Conservation (phyloP, 2,329 filamentous ascomycete species). For the Bipolaris oryzae region DNA sequence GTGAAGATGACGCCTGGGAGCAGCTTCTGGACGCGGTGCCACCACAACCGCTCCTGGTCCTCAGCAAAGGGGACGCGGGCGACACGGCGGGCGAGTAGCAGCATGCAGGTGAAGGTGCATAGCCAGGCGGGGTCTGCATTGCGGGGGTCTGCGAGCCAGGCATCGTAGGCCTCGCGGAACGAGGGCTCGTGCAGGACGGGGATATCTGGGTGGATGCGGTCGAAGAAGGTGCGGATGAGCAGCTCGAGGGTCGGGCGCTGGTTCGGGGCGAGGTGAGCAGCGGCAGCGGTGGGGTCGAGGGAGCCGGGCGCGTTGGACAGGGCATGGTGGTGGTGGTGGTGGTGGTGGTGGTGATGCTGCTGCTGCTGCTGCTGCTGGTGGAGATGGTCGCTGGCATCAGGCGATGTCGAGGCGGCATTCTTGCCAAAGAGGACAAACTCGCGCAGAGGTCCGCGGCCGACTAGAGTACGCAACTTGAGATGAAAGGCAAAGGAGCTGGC, state of each 20-base stretch:
- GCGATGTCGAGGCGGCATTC: constrained; percentile 43
- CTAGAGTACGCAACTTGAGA: constrained; percentile 49
- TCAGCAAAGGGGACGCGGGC: constrained; percentile 42
- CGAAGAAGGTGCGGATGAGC: constrained; percentile 51
- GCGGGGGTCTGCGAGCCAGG: constrained; percentile 38
- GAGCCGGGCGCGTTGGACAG: neutral
- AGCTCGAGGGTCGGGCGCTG: constrained; percentile 38
- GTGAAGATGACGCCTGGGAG: constrained; percentile 53
- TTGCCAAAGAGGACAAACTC: constrained; percentile 52
- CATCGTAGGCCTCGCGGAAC: constrained; percentile 51
- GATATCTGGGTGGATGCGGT: constrained; percentile 51
- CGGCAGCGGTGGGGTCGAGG: neutral
- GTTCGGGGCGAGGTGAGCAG: constrained; percentile 1
- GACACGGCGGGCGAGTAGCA: constrained; percentile 49
- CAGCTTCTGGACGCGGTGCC: constrained; percentile 49
- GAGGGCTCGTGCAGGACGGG: constrained; percentile 53
- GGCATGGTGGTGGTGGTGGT: neutral
- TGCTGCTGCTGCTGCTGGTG: constrained; percentile 28
- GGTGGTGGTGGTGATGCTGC: constrained; percentile 11
- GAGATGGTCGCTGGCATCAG: constrained; percentile 22
- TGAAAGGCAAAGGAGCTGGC: constrained; percentile 53
- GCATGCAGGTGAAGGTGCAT: constrained; percentile 51
- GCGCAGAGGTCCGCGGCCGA: constrained; percentile 40
- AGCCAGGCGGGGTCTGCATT: constrained; percentile 50
- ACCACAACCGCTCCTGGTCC: constrained; percentile 51